Evolutionary conservation across 208 protist genomes (phyloP), one percentile per base, ranked within the genome.

Genomic region (Acanthamoeba triangularis): DNA sequence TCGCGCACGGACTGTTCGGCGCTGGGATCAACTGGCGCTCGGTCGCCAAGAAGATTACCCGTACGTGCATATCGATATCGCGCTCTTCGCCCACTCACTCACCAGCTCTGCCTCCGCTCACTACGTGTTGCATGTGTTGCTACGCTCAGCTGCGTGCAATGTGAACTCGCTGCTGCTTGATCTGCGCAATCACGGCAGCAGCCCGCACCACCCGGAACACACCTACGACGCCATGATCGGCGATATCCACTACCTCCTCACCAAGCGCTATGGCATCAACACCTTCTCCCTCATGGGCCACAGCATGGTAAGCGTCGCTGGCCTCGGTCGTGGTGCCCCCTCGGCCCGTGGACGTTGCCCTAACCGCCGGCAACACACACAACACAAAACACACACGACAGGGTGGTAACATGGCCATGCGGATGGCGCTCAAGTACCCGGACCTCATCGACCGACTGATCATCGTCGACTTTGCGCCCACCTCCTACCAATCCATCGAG

Each of bases 381-480:
- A n/a, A n/a, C n/a, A n/a, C n/a, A n/a, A n/a, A n/a, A n/a, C 49
- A 54, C 49, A 18, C 49, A 54, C 37, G 7, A 16, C 69, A 94
- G 90, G 90, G 90, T 7, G 90, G 90, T 3, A 65, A 54, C n/a
- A 25, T 94, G 90, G 90, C 90, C 35, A 94, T 94, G 90, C 63
- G 69, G n/a, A 94, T 94, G 67, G 90, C 90, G 37, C 90, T 94
- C 30, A 33, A 82, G n/a, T 63, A 94, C 33, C 90, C 90, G 28
- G 49, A 94, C 16, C 37, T 94, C 3, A 84, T 94, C 30, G 74
- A 84, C 30, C 65, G 74, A 16, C 44, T 94, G 25, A 41, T 94
- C 28, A 47, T 94, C 25, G 90, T 94, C 37, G 90, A 94, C 49
- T 49, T 94, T 56, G 90, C 90, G 5, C 90, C 90, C 2, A 41